Base-by-base conservation (phyloP, 1,139 yeast species). In the Yamadazyma dushanensis region DNA sequence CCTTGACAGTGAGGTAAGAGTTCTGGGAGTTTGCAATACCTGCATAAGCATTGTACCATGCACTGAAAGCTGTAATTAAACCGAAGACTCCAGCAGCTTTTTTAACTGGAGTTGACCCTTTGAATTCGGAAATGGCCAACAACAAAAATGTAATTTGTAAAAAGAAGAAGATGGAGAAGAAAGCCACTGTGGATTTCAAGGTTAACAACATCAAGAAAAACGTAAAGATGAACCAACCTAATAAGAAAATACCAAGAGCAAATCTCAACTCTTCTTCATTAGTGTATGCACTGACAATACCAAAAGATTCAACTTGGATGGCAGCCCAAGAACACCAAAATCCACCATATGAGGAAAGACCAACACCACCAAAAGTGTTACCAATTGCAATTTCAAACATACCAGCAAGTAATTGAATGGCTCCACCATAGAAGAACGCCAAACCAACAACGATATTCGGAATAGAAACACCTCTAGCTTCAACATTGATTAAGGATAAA, bases 11-110 rank as follows among this genome's bases (percentile, higher is more conserved):
- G 38, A 86, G 40, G 60, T 83, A 86, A 25, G 87, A 69, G 64
- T 83, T 88, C 59, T 77, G 84, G 51, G 62, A 64, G 46, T 75
- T 84, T 34, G 94, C 86, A 37, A 88, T 60, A 79, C 95, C 96
- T n/a, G 95, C 94, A 50, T 78, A 85, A 5, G 96, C 96, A 57
- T 86, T 85, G 57, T 87, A 88, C 90, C 92, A 88, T 10, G 95
- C 95, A 36, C 78, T 58, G 49, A 84, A 77, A 1, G 96, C 86
- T 26, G 90, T 80, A 24, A 87, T 58, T n/a, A 88, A 55, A 27
- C 96, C 96, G 41, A 84, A 64, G 20, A 82, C 82, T 46, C 96
- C 96, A 27, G 80, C 96, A 15, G 92, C 95, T 51, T 69, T 79
- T 41, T 73, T 70, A 61, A 47, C 56, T 2, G 54, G 21, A 14